Conservation (phyloP, 257 asterid genomes). For the Primulina tabacum region DNA sequence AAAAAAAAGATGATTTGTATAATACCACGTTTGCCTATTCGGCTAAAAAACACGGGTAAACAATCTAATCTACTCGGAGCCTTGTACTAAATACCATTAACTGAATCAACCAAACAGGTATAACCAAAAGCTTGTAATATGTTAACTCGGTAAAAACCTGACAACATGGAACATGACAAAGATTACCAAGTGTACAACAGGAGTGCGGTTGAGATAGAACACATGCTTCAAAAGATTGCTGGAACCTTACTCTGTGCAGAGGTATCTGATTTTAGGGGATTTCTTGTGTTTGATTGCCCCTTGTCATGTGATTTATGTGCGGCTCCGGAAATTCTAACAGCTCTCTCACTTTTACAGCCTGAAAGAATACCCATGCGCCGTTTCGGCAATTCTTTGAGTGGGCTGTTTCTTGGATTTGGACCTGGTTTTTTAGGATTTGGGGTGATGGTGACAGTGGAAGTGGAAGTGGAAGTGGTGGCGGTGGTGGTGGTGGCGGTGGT, state of each 20-base stretch:
- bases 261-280: constrained; percentile 30
- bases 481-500: constrained; percentile 17
- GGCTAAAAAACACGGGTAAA: too few species aligned
- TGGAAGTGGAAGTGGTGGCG: constrained; percentile 6
- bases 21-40: too few species aligned
- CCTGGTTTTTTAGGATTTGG: constrained; percentile 21
- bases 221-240: constrained; percentile 33
- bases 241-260: constrained; percentile 24
- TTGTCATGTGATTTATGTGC: constrained; percentile 39
- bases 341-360: constrained; percentile 67
- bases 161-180: background rate
- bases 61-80: too few species aligned
- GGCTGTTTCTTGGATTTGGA: constrained; percentile 19
- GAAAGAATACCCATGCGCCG: constrained; percentile 48
- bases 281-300: constrained; percentile 21
- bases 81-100: too few species aligned
- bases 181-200: constrained; percentile 30
- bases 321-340: constrained; percentile 61
- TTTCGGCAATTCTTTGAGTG: constrained; percentile 36
- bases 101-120: too few species aligned
- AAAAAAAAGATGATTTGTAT: too few species aligned
- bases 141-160: constrained; percentile 8
- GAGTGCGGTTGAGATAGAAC: constrained; percentile 33
- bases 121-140: too few species aligned
- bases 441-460: background rate